Evolutionary conservation across 495 filamentous ascomycete species (phyloP), one percentile per base, ranked within the genome.

Genomic region (Acidomyces sp.): DNA sequence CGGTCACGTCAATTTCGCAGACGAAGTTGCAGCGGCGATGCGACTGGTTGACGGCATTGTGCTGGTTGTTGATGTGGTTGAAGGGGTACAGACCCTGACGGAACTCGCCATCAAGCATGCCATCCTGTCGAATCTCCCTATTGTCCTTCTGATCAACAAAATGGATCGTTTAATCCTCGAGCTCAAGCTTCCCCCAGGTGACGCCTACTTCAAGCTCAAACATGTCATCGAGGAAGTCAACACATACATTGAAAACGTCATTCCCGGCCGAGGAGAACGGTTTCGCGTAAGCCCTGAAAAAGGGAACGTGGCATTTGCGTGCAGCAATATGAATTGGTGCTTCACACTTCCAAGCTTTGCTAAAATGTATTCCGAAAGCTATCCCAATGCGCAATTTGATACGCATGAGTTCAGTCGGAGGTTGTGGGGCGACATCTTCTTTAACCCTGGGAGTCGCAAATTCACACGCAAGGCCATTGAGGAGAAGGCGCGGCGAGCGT

Each of bases 171-270:
- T 97, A 40, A 93, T 97, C 39, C 63, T 97, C 24, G 90, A 97
- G 59, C 72, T 97, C 38, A 92, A 93, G 59, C 70, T 97, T 12
- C 92, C 92, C 1, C 92, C 92, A 3, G 82, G 77, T 46, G 90
- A 97, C 56, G 90, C 90, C 18, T 97, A 96, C 59, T 96, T 94
- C 72, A 97, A 97, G 63, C 60, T 97, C 36, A 96, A 95, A 55
- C 88, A 96, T 61, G 87, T 93, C 17, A 78, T 97, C 51, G 90
- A 97, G 61, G 84, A 96, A 59, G 85, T 96, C 53, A 97, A 97
- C 60, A 95, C 83, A 0, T 67, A 86, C 52, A 96, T 97, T 55
- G 87, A 94, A 48, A 83, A 77, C 53, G 75, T 80, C 6, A 65
- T 87, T 9, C 90, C 90, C 3, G 86, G 86, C 2, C 77, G 76